These are phyloP conservation scores for Aspergillus leporis DNA, from an alignment of 495 filamentous ascomycete species.

Conservation along the genomic window DNA sequence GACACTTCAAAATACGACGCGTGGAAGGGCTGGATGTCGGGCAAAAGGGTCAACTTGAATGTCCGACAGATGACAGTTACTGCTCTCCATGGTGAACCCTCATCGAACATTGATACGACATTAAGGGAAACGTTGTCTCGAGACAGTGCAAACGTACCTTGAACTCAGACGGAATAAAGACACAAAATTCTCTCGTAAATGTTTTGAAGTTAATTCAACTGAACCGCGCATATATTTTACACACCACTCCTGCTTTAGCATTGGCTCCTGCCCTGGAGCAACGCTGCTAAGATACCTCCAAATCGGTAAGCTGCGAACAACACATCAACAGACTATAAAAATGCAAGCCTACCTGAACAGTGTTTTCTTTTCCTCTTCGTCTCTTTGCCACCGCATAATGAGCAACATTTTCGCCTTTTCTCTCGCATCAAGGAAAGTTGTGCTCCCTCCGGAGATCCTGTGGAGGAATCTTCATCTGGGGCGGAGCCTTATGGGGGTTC, in stretches of 20 bases:
- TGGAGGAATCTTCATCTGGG: too few species aligned
- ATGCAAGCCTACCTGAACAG: background rate
- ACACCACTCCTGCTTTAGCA: background rate
- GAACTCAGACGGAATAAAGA: background rate
- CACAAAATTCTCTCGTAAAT: background rate
- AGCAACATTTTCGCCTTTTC: background rate
- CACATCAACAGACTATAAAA: background rate
- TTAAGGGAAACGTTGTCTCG: background rate
- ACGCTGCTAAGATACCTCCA: background rate
- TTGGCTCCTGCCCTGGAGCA: background rate
- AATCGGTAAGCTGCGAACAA: background rate
- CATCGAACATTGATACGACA: background rate
- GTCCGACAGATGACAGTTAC: constrained; percentile 75
- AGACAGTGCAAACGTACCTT: background rate
- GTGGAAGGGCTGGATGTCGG: constrained; percentile 83
- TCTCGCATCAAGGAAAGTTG: background rate
- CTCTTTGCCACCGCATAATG: background rate
- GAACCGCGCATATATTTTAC: background rate
- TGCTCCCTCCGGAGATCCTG: too few species aligned
- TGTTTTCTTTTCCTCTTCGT: background rate
- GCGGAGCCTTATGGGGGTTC: too few species aligned
- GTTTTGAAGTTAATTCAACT: background rate
- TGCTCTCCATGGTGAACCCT: background rate
- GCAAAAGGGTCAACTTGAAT: constrained; percentile 87
- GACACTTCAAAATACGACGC: constrained; percentile 46